phyloP scores from a whole-genome alignment of 352 stramenopile species.

The Pythium vanterpoolii region DNA sequence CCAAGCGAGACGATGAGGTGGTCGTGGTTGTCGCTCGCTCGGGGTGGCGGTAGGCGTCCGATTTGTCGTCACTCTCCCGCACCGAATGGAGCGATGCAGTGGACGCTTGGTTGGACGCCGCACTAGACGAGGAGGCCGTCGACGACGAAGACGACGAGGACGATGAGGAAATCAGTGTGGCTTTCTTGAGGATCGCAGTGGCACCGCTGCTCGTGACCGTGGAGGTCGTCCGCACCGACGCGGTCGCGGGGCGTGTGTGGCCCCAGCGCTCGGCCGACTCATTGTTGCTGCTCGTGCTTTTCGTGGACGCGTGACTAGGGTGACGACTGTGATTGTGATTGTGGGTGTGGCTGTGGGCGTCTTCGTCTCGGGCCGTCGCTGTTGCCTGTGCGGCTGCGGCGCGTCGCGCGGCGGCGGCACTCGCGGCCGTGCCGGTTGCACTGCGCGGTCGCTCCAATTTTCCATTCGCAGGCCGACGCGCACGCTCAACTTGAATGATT shows the following conservation, averaged over 20 bases:
- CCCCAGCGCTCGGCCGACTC: conserved; percentile 51
- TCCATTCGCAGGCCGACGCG: conserved; percentile 23
- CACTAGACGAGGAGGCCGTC: background rate
- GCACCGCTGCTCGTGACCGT: conserved; percentile 29
- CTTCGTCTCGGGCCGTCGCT: conserved; percentile 16
- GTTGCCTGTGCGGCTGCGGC: conserved; percentile 21
- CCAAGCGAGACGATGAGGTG: background rate
- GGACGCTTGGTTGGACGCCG: conserved; percentile 25
- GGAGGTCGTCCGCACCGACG: conserved; percentile 9
- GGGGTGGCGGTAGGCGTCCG: conserved; percentile 28
- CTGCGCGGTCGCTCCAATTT: conserved; percentile 50
- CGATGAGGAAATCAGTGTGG: conserved; percentile 16
- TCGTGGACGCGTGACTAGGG: no score
- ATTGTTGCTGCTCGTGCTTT: conserved; percentile 29
- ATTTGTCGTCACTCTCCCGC: conserved; percentile 33
- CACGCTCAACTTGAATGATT: conserved; percentile 41
- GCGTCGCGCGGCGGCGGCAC: conserved; percentile 17
- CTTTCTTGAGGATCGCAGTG: conserved; percentile 30
- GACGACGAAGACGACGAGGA: conserved; percentile 13
- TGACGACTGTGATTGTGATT: background rate
- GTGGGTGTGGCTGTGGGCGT: background rate
- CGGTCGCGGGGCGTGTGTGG: conserved; percentile 30
- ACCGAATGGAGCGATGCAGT: conserved; percentile 16
- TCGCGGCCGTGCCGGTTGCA: conserved; percentile 26
- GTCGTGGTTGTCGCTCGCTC: conserved; percentile 16